Base-by-base conservation (phyloP, 2,329 filamentous ascomycete species). In the Fusarium chaquense region DNA sequence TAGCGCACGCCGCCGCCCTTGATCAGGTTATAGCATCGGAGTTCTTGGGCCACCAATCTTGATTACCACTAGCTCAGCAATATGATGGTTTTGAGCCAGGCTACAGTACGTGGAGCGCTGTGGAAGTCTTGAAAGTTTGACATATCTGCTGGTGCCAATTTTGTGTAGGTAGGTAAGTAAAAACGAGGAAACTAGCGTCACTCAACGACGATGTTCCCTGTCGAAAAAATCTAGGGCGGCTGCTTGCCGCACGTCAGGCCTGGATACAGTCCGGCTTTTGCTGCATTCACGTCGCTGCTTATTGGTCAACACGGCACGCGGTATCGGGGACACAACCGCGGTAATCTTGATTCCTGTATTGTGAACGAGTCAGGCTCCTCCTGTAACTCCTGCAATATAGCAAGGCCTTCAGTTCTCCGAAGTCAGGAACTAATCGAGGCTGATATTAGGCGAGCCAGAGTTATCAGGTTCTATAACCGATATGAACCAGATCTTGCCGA, bases 241-340 rank as follows among this genome's bases (percentile, higher is more conserved):
- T 67, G 63, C 54, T 47, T 49, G 30, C 43, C 44, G 41, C 28
- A 46, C 61, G 69, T 64, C 69, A 54, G 52, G 43, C 59, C 58
- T 69, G 63, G 69, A 53, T 55, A 73, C 63, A 58, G 53, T 54
- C 56, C 68, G 57, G 64, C 47, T 66, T 67, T 63, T 56, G 49
- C 60, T 73, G 55, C 32, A n/a, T 30, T 55, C 33, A 32, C 49
- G 44, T 47, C 50, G 43, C 51, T 61, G 45, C 54, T 40, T 54
- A 61, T 62, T 72, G 53, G 59, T 35, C 33, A 45, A 44, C 20
- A 3, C 32, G 40, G 28, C 28, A 18, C 35, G 12, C 40, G 40
- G 20, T 40, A 16, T 49, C 33, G 22, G 24, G 24, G 18, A 38
- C 24, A 51, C 18, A 51, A 15, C 13, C 49, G 49, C 13, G 35